A percentile compares a stretch with the other conserved stretches of the same genome.
Conservation (phyloP, 2,329 filamentous ascomycete genomes). For the Leptographium procerum region DNA sequence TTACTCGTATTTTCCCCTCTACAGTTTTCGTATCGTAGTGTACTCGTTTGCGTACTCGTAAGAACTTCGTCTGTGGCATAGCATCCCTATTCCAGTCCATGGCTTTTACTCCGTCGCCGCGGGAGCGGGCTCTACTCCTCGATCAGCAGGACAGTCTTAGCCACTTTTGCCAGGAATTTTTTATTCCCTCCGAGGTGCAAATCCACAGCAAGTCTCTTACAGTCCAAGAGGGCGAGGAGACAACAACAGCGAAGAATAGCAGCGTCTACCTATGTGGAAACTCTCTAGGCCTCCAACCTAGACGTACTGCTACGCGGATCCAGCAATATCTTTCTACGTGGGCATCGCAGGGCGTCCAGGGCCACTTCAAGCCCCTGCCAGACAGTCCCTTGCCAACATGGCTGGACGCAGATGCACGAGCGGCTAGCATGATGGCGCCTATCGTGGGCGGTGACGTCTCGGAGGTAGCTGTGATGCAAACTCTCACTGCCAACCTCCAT, state of each 20-base stretch:
- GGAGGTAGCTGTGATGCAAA: slow-evolving; percentile 84
- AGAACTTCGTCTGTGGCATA: too few species aligned
- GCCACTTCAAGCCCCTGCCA: slow-evolving; percentile 63
- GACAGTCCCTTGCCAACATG: slow-evolving; percentile 61
- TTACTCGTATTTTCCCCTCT: neutral
- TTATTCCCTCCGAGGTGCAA: slow-evolving; percentile 56
- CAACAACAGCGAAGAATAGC: slow-evolving; percentile 21
- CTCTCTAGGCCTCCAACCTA: slow-evolving; percentile 76
- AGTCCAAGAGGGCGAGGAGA: neutral
- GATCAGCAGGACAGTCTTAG: slow-evolving; percentile 50
- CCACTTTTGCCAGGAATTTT: slow-evolving; percentile 57
- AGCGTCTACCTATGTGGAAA: slow-evolving; percentile 76
- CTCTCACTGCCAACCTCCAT: slow-evolving; percentile 71
- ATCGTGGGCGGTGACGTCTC: slow-evolving; percentile 61
- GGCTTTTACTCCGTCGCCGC: neutral
- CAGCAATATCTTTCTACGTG: slow-evolving; percentile 69
- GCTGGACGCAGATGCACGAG: slow-evolving; percentile 68
- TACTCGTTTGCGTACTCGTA: neutral
- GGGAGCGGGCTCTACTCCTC: slow-evolving; percentile 37
- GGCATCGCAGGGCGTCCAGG: slow-evolving; percentile 74
- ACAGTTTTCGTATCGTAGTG: neutral
- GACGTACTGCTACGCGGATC: slow-evolving; percentile 54
- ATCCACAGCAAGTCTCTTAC: slow-evolving; percentile 3
- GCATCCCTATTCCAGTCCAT: neutral
- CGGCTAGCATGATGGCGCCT: slow-evolving; percentile 57